A percentile compares a stretch with the other conserved stretches of the same genome.
phyloP scores from a whole-genome alignment of 352 stramenopile species.

The Peronospora destructor region DNA sequence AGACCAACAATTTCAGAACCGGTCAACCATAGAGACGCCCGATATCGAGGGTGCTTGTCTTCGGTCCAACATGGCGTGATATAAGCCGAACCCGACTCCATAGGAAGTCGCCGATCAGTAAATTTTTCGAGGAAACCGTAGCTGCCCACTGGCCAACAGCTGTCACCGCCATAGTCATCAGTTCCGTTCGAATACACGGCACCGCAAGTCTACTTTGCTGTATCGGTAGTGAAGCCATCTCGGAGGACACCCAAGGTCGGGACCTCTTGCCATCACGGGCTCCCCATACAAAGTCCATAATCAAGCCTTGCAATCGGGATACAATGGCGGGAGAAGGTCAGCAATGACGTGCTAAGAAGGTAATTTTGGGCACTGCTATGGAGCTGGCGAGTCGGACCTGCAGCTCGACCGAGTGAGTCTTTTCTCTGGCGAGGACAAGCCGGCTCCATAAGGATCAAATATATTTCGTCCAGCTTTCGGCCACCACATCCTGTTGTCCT shows the following conservation, averaged over 20 bases:
- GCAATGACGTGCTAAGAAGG: not conserved
- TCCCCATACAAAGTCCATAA: not conserved
- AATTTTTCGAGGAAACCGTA: not conserved
- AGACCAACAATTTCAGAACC: not conserved
- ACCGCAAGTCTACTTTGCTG: not conserved
- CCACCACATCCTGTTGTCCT: too few species aligned
- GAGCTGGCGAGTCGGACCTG: too few species aligned
- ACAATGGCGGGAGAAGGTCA: not conserved
- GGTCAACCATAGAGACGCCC: not conserved
- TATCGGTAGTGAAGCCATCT: not conserved
- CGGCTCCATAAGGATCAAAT: too few species aligned
- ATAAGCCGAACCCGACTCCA: not conserved
- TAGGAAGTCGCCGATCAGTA: not conserved
- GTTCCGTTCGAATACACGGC: not conserved
- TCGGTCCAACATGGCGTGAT: not conserved
- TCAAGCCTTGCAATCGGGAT: not conserved
- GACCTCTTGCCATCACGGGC: not conserved
- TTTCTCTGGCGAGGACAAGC: too few species aligned
- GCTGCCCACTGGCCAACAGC: not conserved
- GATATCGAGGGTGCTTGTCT: not conserved
- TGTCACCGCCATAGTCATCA: not conserved
- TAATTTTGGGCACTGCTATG: not conserved
- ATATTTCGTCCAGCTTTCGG: too few species aligned
- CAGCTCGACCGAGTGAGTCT: too few species aligned
- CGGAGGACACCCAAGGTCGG: not conserved